Percentiles rank a stretch among this genome's conserved stretches.
Evolutionary conservation across 768 basidiomycete genomes (phyloP).

Genomic region (Pisolithus marmoratus): DNA sequence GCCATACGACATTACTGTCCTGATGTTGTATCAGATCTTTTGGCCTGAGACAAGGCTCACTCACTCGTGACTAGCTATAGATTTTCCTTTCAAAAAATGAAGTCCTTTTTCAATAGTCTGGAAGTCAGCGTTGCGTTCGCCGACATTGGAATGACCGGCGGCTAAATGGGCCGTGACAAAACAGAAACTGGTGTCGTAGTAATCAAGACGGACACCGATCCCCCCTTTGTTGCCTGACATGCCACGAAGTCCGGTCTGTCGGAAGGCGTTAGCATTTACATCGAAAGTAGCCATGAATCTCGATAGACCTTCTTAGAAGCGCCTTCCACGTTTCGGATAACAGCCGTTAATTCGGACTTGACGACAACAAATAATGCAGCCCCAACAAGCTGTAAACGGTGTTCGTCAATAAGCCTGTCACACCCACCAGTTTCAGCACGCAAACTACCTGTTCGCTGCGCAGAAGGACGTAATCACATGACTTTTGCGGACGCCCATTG

Average conservation of each 20-base stretch:
- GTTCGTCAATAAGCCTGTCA: not conserved
- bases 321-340: conserved; percentile 90
- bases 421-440: not conserved
- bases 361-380: conserved; percentile 86
- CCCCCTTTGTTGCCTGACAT: conserved; percentile 99
- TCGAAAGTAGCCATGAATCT: no score
- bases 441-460: conserved; percentile 81
- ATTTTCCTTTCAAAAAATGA: conserved; percentile 87
- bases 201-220: conserved; percentile 88
- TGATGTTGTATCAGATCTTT: conserved; percentile 1
- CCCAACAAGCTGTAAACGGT: conserved; percentile 71
- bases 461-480: conserved; percentile 73
- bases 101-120: conserved; percentile 78
- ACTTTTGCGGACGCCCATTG: conserved; percentile 60
- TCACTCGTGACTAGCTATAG: conserved; percentile 86
- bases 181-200: conserved; percentile 88
- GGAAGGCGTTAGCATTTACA: conserved; percentile 2
- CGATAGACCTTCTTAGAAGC: conserved; percentile 77
- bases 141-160: conserved; percentile 87
- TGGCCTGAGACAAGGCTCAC: conserved; percentile 18
- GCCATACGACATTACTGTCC: conserved; percentile 83
- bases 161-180: conserved; percentile 95
- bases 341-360: conserved; percentile 65
- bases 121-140: conserved; percentile 91
- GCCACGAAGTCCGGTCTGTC: conserved; percentile 79